Base-by-base conservation (phyloP, 73 alveolate species). In the Blepharisma stoltei region DNA sequence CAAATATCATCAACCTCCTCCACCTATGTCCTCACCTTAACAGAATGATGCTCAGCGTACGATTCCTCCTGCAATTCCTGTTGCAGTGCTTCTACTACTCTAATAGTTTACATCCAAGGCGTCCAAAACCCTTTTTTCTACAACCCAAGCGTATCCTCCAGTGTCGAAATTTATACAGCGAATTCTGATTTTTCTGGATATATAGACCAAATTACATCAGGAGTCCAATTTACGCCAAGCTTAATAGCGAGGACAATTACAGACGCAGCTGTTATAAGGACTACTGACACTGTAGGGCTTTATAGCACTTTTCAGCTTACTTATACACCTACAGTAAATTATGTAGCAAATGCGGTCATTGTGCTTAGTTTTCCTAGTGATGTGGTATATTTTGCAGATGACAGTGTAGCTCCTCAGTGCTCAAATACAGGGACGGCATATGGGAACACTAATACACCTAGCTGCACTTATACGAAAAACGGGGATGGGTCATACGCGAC, bases 201-300 rank as follows among this genome's bases (percentile, higher is more conserved):
- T 14, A 60, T 60, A 14, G 73, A 60, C 5, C 14, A 14, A 25
- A 25, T 60, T 8, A 60, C 73, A 1, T 18, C 37, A 18, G 73
- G 46, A 8, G 73, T n/a, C 46, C 73, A 60, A 60, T 60, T 60
- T 25, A 14, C 37, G 6, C 73, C 73, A 9, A 60, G 49, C 49
- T 25, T 60, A 20, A 18, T 25, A 60, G 14, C 49, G 2, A 60
- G 73, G 46, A 18, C 49, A 1, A 9, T 25, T 18, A 18, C 73
- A 60, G 73, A 38, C 2, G 48, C n/a, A 25, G 45, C 23, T 25
- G 14, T 3, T 32, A 32, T 38, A 20, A n/a, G 73, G 14, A 25
- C 46, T 14, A 38, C 46, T 8, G 73, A 60, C 46, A 60, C 46
- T 14, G 73, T 60, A 9, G 46, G 23, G 23, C 73, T 60, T 14